Base-by-base conservation (phyloP, 2,329 filamentous ascomycete genomes). In the Emmonsiellopsis sp. region DNA sequence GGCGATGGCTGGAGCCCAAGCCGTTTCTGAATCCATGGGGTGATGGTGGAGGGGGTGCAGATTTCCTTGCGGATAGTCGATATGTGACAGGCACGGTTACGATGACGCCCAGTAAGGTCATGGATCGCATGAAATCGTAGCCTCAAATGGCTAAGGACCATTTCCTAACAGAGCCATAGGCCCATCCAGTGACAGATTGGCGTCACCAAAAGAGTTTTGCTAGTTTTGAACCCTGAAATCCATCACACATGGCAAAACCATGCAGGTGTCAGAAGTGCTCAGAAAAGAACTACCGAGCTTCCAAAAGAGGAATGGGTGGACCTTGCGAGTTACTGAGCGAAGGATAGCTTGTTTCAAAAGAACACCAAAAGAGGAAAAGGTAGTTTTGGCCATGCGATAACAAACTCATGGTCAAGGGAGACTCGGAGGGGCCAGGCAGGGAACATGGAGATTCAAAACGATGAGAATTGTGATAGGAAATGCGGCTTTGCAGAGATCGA, bases 11-110 rank as follows among this genome's bases (percentile, higher is more conserved):
- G 53, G 53, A 54, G 57, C 45, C 47, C 47, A 47, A 57, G 49
- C 40, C 56, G 55, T 58, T 57, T 57, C 57, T 54, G 46, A 55
- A 58, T 52, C 52, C 52, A 55, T 54, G 55, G 40, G 52, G 27
- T 32, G 11, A 42, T 43, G 51, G 44, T 34, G 54, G 48, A 53
- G 33, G 46, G 46, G 44, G 51, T 45, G 37, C 37, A 51, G 14
- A 21, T 34, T 11, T 43, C 39, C 39, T 27, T 43, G 40, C 39
- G 27, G 27, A 51, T 27, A 2, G 37, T 17, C 14, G 49, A 51
- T 51, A 43, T 51, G 31, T 51, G 39, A 51, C 49, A 34, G 39
- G 8, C 39, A 33, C 39, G 13, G 32, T 51, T 51, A 33, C 40
- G n/a, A 34, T 36, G 10, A 32, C 21, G 27, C 27, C 13, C 17